phyloP scores from a whole-genome alignment of 2,329 filamentous ascomycete species.

The Shiraia bambusicola region DNA sequence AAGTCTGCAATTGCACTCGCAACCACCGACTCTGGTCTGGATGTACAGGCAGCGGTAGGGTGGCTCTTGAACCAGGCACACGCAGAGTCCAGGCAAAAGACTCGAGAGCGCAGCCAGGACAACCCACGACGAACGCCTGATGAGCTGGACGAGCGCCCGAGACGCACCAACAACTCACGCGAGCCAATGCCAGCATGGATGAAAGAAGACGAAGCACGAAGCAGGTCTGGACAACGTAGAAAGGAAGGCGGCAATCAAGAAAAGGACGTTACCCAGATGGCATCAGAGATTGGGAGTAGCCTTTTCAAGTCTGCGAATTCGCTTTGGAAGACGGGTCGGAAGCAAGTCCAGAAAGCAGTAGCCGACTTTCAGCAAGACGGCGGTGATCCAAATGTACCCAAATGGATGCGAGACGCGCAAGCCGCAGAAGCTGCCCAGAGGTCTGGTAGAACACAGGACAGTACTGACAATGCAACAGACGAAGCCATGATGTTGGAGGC shows the following conservation, averaged over 20 bases:
- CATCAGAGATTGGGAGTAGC: constrained; percentile 77
- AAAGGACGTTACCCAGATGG: constrained; percentile 75
- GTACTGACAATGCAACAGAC: constrained; percentile 44
- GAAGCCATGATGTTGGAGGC: constrained; percentile 77
- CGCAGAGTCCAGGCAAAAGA: constrained; percentile 73
- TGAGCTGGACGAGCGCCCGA: constrained; percentile 27
- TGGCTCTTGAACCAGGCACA: constrained; percentile 93
- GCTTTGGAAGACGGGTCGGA: constrained; percentile 91
- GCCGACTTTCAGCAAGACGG: constrained; percentile 76
- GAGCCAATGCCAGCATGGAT: constrained; percentile 62
- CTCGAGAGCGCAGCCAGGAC: constrained; percentile 40
- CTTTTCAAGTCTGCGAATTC: constrained; percentile 93
- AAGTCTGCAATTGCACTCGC: constrained; percentile 78
- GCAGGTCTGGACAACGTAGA: constrained; percentile 50
- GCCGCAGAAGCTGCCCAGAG: constrained; percentile 28
- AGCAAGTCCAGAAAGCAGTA: constrained; percentile 88
- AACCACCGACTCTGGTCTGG: constrained; percentile 74
- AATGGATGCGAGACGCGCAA: constrained; percentile 86
- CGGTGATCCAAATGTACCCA: constrained; percentile 78
- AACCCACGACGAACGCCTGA: constrained; percentile 28
- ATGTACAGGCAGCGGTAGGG: constrained; percentile 84
- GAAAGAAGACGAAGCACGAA: constrained; percentile 57
- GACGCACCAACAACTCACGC: constrained; percentile 24
- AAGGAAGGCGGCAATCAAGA: constrained; percentile 60
- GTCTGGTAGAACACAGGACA: constrained; percentile 22